Base-by-base conservation (phyloP, 106 monocot species). In the Dendrobium chrysotoxum region DNA sequence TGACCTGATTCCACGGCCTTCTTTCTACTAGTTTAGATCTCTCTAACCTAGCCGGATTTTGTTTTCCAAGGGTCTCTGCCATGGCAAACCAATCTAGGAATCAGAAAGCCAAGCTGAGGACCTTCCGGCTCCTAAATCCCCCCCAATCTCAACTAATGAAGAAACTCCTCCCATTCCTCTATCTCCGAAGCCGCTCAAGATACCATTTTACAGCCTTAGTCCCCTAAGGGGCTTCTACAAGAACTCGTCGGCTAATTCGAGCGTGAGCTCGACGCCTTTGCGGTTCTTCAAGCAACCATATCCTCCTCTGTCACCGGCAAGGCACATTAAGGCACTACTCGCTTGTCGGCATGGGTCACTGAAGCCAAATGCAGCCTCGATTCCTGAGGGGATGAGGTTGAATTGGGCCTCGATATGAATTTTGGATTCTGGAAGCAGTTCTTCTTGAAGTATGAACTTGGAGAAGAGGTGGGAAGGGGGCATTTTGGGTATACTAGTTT, bases 401-500 rank as follows among this genome's bases (percentile, higher is more conserved):
- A 88, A 53, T 47, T 95, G 54, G 83, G 84, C 13, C 53, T 92
- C 47, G 86, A 90, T 46, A 95, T 92, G 83, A 89, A 79, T 75
- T 92, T 95, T 68, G 92, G 95, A 35, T 95, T 84, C 75, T 90
- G 84, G 42, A 95, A 86, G 86, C 80, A 95, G 12, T 88, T 95
- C 86, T 84, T 80, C 13, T 28, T 81, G 2, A 95, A 90, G 78
- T 92, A 89, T 77, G n/a, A n/a, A n/a, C n/a, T n/a, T n/a, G n/a
- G n/a, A n/a, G n/a, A n/a, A n/a, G n/a, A n/a, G n/a, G n/a, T 92
- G 15, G 92, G 95, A 8, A 80, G 87, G 4, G 95, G 95, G 30
- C 95, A 95, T 85, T 95, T 95, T 64, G 95, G 92, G 47, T 90
- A 92, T 64, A 92, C 95, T 81, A 92, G 92, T 79, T 84, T 78